A percentile compares a stretch with the other conserved stretches of the same genome.
These are phyloP conservation scores for Dalbergia oliveri DNA, from an alignment of 306 rosid genomes.

Conservation along the genomic window DNA sequence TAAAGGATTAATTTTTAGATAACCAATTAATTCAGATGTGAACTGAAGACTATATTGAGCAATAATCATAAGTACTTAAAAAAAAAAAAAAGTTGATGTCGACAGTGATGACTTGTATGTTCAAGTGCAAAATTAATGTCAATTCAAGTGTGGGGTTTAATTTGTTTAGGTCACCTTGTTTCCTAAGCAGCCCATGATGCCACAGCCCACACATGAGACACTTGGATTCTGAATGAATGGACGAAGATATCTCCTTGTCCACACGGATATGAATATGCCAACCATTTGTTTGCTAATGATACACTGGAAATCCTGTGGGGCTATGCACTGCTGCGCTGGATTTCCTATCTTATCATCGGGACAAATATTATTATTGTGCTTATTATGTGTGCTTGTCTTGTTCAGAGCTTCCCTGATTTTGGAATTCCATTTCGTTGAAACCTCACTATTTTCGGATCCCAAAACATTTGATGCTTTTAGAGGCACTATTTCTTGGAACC, in stretches of 20 bases:
- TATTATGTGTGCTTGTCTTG: constrained; percentile 42
- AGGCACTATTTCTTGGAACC: constrained; percentile 96
- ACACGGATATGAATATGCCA: constrained; percentile 83
- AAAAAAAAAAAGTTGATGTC: constrained; percentile 31
- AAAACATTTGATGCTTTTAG: constrained; percentile 82
- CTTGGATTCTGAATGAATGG: constrained; percentile 72
- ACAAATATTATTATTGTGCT: background rate
- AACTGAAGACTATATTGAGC: constrained; percentile 6
- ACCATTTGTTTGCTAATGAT: constrained; percentile 94
- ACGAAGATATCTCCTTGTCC: constrained; percentile 72
- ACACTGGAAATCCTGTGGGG: constrained; percentile 63
- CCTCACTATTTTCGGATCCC: constrained; percentile 69
- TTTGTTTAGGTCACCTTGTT: constrained; percentile 71
- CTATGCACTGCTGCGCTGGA: constrained; percentile 32
- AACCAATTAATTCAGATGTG: background rate
- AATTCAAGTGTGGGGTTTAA: constrained; percentile 39
- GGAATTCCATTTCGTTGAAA: constrained; percentile 73
- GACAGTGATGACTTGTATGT: constrained; percentile 20
- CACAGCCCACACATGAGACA: constrained; percentile 90
- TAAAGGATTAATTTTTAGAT: no score
- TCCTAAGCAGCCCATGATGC: constrained; percentile 88
- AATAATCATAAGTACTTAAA: background rate
- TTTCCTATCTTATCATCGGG: background rate
- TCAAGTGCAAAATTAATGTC: background rate
- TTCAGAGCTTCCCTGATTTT: constrained; percentile 72